Base-by-base conservation (phyloP, 345 rosid species). In the Orychophragmus violaceus region DNA sequence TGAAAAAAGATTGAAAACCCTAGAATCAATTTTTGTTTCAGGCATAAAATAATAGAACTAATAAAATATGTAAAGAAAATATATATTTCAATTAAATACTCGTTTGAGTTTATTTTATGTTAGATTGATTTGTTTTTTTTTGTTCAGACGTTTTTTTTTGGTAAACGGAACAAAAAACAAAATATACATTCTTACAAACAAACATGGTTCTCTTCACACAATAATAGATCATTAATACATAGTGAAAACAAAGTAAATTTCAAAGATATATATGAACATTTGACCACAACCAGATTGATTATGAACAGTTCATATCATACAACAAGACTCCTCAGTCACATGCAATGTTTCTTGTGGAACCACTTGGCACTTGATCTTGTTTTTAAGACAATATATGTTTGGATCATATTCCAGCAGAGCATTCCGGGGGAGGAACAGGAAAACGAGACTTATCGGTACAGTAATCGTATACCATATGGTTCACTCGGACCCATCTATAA, bases 381-480 rank as follows among this genome's bases (percentile, higher is more conserved):
- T 44, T 53, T 53, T 8, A 42, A 53, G 14, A 62, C 19, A 28
- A 19, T 29, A 11, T 9, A 5, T 18, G 12, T 8, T 54, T 35
- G 23, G 45, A 48, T 73, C 51, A 88, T 48, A 85, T 80, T 32
- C 96, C 91, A 9, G 95, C 91, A 0, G 39, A 9, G 76, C 98
- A 92, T 75, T 92, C 98, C 0, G 80, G 90, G 3, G 97, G 98
- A 59, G 87, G 50, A 21, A 83, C 79, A 0, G 84, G 93, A 81
- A 81, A 84, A 4, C 98, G 84, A 29, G 93, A 82, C 63, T 62
- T 80, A 30, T 92, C 98, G 17, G 81, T 71, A 51, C 97, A 92
- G 74, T 92, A 92, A 60, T 92, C 91, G 22, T 92, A 92, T 50
- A 85, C 79, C 93, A 92, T 84, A 82, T 89, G 97, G 83, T 89